Percentiles rank a stretch among this genome's conserved stretches.
phyloP scores from a whole-genome alignment of 805 yeast species.

The Yamadazyma ubonensis region DNA sequence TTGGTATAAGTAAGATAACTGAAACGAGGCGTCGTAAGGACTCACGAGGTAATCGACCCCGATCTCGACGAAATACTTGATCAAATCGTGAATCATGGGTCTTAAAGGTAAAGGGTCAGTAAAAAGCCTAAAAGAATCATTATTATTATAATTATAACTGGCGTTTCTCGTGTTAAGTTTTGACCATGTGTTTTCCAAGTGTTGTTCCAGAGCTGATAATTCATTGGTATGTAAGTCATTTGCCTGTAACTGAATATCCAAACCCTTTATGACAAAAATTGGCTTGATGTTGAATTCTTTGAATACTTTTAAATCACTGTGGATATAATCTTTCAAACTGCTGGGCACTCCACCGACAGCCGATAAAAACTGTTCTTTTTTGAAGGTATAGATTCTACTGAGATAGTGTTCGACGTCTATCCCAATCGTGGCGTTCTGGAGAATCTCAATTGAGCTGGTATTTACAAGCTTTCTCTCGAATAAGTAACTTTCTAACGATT shows the following conservation, averaged over 20 bases:
- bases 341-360: conserved; percentile 83
- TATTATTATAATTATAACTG: conserved; percentile 17
- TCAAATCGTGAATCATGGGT: conserved; percentile 54
- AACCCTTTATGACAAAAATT: conserved; percentile 74
- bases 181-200: conserved; percentile 40
- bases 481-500: conserved; percentile 63
- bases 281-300: conserved; percentile 68
- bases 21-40: conserved; percentile 80
- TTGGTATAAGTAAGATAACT: conserved; percentile 67
- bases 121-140: conserved; percentile 52
- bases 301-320: conserved; percentile 62
- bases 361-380: conserved; percentile 65
- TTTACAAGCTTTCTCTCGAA: conserved; percentile 65
- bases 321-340: conserved; percentile 54
- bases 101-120: conserved; percentile 50
- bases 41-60: conserved; percentile 69
- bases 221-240: conserved; percentile 35
- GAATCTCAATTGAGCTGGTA: conserved; percentile 59
- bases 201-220: conserved; percentile 39
- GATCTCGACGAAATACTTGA: conserved; percentile 53
- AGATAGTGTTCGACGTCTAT: conserved; percentile 83
- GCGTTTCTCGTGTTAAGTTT: conserved; percentile 28
- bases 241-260: conserved; percentile 41
- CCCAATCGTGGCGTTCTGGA: conserved; percentile 70
- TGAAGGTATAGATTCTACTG: conserved; percentile 56